These are phyloP conservation scores for Spathaspora sp. DNA, from an alignment of 805 yeast species.

Conservation along the genomic window DNA sequence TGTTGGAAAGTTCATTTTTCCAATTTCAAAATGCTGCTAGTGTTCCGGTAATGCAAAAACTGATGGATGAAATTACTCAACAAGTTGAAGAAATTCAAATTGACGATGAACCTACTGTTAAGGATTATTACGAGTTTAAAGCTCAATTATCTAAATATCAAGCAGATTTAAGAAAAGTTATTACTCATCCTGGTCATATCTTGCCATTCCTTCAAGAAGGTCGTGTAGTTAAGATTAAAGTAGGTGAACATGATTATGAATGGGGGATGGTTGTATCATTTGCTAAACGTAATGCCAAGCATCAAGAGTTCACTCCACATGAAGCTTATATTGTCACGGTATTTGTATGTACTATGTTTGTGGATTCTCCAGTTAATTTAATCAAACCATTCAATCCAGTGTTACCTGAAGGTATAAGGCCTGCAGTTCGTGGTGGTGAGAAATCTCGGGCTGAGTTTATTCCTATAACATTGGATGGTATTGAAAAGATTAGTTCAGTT, in stretches of 20 bases:
- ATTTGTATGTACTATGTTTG: slow-evolving; percentile 70
- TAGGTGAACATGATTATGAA: slow-evolving; percentile 58
- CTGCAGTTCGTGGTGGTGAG: slow-evolving; percentile 65
- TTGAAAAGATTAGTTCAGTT: slow-evolving; percentile 71
- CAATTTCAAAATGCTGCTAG: slow-evolving; percentile 93
- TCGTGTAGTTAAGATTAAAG: slow-evolving; percentile 66
- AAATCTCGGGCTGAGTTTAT: slow-evolving; percentile 69
- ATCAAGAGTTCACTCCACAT: slow-evolving; percentile 69
- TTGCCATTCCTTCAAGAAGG: slow-evolving; percentile 87
- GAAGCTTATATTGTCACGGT: slow-evolving; percentile 88
- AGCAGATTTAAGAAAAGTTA: slow-evolving; percentile 72
- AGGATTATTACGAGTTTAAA: slow-evolving; percentile 79
- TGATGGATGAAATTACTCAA: slow-evolving; percentile 53
- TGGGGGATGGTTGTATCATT: slow-evolving; percentile 90
- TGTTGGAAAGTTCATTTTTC: slow-evolving; percentile 90
- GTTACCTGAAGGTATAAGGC: slow-evolving; percentile 87
- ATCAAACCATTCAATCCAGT: slow-evolving; percentile 73
- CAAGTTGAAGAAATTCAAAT: slow-evolving; percentile 49
- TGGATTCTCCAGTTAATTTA: slow-evolving; percentile 79
- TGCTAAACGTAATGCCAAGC: slow-evolving; percentile 62
- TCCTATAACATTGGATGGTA: slow-evolving; percentile 80
- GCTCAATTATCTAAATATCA: slow-evolving; percentile 68
- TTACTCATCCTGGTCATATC: slow-evolving; percentile 87
- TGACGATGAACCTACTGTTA: slow-evolving; percentile 71
- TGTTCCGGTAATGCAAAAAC: slow-evolving; percentile 78